These are phyloP conservation scores for Pisolithus albus DNA, from an alignment of 768 basidiomycete genomes.

Conservation along the genomic window DNA sequence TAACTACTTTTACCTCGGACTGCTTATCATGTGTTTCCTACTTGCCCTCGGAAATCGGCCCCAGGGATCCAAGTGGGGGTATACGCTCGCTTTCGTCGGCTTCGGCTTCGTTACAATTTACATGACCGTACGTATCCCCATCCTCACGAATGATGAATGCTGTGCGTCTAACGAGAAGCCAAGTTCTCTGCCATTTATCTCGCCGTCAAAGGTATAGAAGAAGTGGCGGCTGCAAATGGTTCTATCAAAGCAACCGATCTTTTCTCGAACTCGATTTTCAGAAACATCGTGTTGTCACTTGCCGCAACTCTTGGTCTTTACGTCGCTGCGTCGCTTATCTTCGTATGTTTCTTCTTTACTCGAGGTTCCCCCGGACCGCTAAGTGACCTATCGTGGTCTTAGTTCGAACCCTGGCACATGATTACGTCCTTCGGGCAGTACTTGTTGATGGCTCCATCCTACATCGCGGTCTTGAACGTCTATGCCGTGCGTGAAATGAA, in stretches of 20 bases:
- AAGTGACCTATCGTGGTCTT: constrained; percentile 2
- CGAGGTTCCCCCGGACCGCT: background rate
- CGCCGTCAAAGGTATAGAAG: constrained; percentile 72
- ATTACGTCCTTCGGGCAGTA: constrained; percentile 95
- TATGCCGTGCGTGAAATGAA: constrained; percentile 49
- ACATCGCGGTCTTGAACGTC: constrained; percentile 89
- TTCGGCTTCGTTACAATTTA: constrained; percentile 92
- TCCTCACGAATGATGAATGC: background rate
- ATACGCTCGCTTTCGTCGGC: constrained; percentile 77
- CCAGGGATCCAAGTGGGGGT: constrained; percentile 83
- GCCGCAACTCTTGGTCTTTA: constrained; percentile 88
- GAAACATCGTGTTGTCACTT: constrained; percentile 81
- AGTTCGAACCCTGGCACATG: constrained; percentile 99
- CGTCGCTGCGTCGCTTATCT: constrained; percentile 71
- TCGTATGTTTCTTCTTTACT: constrained; percentile 52
- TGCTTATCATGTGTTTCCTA: constrained; percentile 83
- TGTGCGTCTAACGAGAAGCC: constrained; percentile 5
- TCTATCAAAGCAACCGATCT: constrained; percentile 50
- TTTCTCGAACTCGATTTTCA: constrained; percentile 74
- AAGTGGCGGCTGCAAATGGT: constrained; percentile 41
- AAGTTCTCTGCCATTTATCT: constrained; percentile 75
- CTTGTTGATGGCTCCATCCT: constrained; percentile 85
- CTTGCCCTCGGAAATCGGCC: constrained; percentile 87
- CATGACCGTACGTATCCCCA: constrained; percentile 65
- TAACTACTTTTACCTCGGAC: constrained; percentile 81